Evolutionary conservation across 2,329 filamentous ascomycete genomes (phyloP).

Genomic region (Curvularia lunata): DNA sequence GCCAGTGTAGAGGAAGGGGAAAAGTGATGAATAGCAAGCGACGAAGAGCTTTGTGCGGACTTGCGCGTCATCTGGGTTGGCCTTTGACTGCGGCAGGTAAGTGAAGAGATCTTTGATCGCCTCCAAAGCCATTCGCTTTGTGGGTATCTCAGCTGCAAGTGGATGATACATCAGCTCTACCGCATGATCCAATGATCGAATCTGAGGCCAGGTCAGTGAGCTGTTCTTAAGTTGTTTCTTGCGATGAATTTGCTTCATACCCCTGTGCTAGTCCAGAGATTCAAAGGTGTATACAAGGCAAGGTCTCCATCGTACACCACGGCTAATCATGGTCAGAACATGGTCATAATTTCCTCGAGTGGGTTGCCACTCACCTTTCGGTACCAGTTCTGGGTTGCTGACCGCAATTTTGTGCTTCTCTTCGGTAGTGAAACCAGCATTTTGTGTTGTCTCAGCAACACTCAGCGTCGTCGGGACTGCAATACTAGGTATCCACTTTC

Average conservation of each 20-base stretch:
- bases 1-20: slow-evolving; percentile 57
- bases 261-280: slow-evolving; percentile 60
- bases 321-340: slow-evolving; percentile 42
- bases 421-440: slow-evolving; percentile 59
- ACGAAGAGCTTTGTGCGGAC: slow-evolving; percentile 60
- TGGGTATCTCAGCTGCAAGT: slow-evolving; percentile 57
- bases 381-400: slow-evolving; percentile 53
- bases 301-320: slow-evolving; percentile 62
- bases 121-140: slow-evolving; percentile 54
- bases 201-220: slow-evolving; percentile 27
- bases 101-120: slow-evolving; percentile 60
- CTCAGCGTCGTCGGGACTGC: slow-evolving; percentile 52
- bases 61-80: slow-evolving; percentile 55
- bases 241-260: slow-evolving; percentile 24
- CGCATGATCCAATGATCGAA: slow-evolving; percentile 63
- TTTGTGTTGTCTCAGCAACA: slow-evolving; percentile 62
- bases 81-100: slow-evolving; percentile 59
- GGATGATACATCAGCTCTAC: slow-evolving; percentile 63
- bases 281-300: slow-evolving; percentile 58
- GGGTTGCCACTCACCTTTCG: slow-evolving; percentile 34
- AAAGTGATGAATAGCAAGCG: slow-evolving; percentile 59
- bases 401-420: slow-evolving; percentile 60
- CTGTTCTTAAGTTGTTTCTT: not conserved
- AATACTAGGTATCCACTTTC: slow-evolving; percentile 49
- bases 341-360: not conserved